phyloP scores from a whole-genome alignment of 2,329 filamentous ascomycete genomes.

The Metarhizium anisopliae region DNA sequence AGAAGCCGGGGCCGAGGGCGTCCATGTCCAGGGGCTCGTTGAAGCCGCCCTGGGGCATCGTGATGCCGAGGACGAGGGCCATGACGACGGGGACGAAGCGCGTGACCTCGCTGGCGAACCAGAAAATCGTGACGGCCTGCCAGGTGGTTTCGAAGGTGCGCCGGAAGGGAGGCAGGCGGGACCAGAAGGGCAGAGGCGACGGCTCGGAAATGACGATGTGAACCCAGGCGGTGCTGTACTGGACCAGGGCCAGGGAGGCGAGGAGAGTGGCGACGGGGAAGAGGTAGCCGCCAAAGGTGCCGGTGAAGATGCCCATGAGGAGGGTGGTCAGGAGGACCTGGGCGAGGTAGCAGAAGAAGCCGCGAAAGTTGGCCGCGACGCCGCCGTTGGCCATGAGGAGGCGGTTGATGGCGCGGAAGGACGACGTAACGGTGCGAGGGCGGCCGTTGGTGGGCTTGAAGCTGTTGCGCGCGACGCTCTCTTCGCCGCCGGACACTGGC shows the following conservation, averaged over 20 bases:
- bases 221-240: constrained; percentile 70
- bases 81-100: constrained; percentile 34
- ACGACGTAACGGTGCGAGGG: constrained; percentile 37
- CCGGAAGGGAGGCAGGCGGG: constrained; percentile 58
- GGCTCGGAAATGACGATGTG: constrained; percentile 74
- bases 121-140: constrained; percentile 55
- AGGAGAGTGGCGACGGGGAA: constrained; percentile 37
- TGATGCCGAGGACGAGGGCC: constrained; percentile 36
- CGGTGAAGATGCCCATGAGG: constrained; percentile 35
- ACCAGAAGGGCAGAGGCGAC: constrained; percentile 53
- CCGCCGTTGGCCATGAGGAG: constrained; percentile 56
- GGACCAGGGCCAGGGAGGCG: constrained; percentile 52
- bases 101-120: constrained; percentile 45
- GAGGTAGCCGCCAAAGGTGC: constrained; percentile 34
- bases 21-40: constrained; percentile 21
- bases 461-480: constrained; percentile 19
- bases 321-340: constrained; percentile 24
- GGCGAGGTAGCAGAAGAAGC: constrained; percentile 43
- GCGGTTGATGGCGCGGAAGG: constrained; percentile 40
- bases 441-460: constrained; percentile 26
- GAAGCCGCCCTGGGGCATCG: constrained; percentile 26
- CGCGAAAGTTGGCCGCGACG: constrained; percentile 59
- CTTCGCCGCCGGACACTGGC: constrained; percentile 21
- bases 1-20: constrained; percentile 18
- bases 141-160: constrained; percentile 60